These are phyloP conservation scores for Aspergillus brasiliensis DNA, from an alignment of 2,329 filamentous ascomycete genomes.

Conservation along the genomic window DNA sequence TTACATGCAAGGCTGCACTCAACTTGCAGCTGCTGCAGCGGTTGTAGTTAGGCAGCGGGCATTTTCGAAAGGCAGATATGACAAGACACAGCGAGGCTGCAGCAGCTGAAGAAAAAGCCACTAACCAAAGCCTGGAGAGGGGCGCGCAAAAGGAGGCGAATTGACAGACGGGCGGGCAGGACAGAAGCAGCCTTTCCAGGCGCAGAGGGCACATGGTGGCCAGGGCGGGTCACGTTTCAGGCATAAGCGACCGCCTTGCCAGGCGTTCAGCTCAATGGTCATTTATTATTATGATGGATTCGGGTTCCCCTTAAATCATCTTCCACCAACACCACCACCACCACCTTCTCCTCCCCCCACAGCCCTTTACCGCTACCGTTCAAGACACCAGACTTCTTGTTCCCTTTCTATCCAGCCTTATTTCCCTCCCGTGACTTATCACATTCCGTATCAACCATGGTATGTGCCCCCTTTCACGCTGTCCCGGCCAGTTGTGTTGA, in stretches of 20 bases:
- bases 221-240: constrained; percentile 26
- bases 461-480: constrained; percentile 20
- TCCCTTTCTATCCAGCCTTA: constrained; percentile 14
- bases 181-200: constrained; percentile 13
- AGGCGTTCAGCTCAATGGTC: constrained; percentile 21
- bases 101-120: background rate
- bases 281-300: constrained; percentile 21
- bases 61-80: background rate
- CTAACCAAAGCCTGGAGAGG: background rate
- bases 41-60: background rate
- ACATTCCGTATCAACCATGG: constrained; percentile 32
- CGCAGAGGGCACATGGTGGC: constrained; percentile 11
- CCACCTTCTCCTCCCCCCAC: constrained; percentile 23
- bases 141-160: background rate
- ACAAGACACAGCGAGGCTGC: background rate
- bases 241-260: constrained; percentile 25
- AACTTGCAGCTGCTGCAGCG: background rate
- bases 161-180: constrained; percentile 8
- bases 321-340: constrained; percentile 17
- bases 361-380: constrained; percentile 12
- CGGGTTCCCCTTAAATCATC: constrained; percentile 25
- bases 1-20: background rate
- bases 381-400: constrained; percentile 12
- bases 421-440: constrained; percentile 2
- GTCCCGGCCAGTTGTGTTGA: constrained; percentile 14